phyloP scores from a whole-genome alignment of 225 moss, liverwort and hornwort species.

The Thuidium tamariscinum region DNA sequence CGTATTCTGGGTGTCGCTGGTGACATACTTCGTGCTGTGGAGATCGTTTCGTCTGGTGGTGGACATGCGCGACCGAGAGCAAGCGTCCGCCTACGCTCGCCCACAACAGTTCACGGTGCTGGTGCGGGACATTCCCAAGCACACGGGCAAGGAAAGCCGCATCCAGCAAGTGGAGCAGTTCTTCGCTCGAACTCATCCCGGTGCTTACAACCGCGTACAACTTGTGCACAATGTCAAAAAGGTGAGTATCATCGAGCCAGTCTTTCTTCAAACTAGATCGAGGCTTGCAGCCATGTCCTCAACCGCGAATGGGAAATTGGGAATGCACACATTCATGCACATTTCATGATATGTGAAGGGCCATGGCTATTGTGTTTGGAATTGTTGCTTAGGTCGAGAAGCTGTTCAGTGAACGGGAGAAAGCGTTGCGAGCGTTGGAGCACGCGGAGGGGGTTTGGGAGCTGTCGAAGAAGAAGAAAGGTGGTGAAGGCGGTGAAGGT shows the following conservation, averaged over 20 bases:
- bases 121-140: slow-evolving; percentile 63
- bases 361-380: not conserved
- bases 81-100: slow-evolving; percentile 10
- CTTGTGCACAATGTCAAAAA: slow-evolving; percentile 27
- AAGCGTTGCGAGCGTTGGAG: slow-evolving; percentile 47
- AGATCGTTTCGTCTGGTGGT: slow-evolving; percentile 45
- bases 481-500: not conserved
- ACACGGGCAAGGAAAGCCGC: slow-evolving; percentile 11
- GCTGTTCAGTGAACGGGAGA: slow-evolving; percentile 38
- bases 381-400: slow-evolving; percentile 34
- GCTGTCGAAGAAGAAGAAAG: slow-evolving; percentile 20
- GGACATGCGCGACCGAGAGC: slow-evolving; percentile 14
- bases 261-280: not conserved
- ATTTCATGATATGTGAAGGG: not conserved
- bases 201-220: slow-evolving; percentile 24
- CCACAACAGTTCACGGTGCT: slow-evolving; percentile 65
- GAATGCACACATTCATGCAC: not conserved
- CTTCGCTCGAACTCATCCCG: slow-evolving; percentile 46
- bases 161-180: slow-evolving; percentile 52
- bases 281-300: not conserved
- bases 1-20: slow-evolving; percentile 51
- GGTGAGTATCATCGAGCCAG: slow-evolving; percentile 5
- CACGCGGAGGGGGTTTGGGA: slow-evolving; percentile 61
- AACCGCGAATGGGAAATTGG: not conserved
- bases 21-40: slow-evolving; percentile 42